These are phyloP conservation scores for Dryas octopetala DNA, from an alignment of 306 rosid species.

Conservation along the genomic window DNA sequence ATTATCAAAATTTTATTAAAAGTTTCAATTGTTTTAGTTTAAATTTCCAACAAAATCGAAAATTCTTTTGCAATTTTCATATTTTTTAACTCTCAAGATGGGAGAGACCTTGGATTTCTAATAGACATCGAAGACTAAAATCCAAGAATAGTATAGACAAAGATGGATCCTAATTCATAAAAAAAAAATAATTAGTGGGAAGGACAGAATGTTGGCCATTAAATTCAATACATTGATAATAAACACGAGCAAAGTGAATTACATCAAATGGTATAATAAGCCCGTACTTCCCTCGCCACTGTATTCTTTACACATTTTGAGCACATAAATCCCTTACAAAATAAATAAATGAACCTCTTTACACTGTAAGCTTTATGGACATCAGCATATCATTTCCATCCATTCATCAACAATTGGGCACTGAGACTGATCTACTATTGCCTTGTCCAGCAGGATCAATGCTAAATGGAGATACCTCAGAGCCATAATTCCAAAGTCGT, in stretches of 20 bases:
- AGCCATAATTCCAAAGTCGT: constrained; percentile 61
- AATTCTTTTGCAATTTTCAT: too few relatives aligned
- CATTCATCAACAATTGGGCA: constrained; percentile 3
- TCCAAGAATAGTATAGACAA: too few relatives aligned
- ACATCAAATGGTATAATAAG: constrained; percentile 6
- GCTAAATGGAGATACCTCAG: constrained; percentile 26
- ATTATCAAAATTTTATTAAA: too few relatives aligned
- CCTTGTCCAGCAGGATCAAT: constrained; percentile 22
- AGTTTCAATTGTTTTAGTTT: too few relatives aligned
- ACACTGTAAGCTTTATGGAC: background rate
- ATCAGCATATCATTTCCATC: background rate
- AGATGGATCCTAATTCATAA: too few relatives aligned
- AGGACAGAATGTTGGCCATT: too few relatives aligned
- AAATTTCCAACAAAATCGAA: too few relatives aligned
- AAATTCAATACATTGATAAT: too few relatives aligned
- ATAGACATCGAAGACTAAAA: too few relatives aligned
- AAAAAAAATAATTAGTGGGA: too few relatives aligned
- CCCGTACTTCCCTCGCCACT: background rate
- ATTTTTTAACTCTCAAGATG: too few relatives aligned
- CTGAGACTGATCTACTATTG: constrained; percentile 10
- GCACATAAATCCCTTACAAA: background rate
- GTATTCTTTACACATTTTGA: constrained; percentile 1
- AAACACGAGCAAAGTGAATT: background rate
- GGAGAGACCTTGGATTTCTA: too few relatives aligned
- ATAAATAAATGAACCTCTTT: constrained; percentile 10